Percentiles rank a stretch among this genome's conserved stretches.
Evolutionary conservation across 2,329 filamentous ascomycete genomes (phyloP).

Genomic region (Pseudopithomyces maydicus): DNA sequence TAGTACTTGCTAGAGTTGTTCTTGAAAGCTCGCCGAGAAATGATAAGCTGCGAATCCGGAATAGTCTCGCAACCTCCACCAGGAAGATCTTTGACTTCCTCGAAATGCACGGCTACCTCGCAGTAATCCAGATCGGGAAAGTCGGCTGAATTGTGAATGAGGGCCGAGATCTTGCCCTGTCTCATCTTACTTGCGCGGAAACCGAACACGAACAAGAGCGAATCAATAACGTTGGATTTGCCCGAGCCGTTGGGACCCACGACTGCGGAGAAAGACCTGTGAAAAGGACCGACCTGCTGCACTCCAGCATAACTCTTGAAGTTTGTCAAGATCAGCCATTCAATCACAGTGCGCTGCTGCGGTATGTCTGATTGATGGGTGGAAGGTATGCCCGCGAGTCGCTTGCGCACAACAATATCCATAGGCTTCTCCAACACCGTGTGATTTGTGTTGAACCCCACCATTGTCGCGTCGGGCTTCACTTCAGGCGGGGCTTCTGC

Average conservation of each 20-base stretch:
- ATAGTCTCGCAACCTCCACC: slow-evolving; percentile 76
- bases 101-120: slow-evolving; percentile 95
- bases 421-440: slow-evolving; percentile 85
- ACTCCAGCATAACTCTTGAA: slow-evolving; percentile 98
- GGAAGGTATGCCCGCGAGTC: slow-evolving; percentile 65
- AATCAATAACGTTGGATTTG: slow-evolving; percentile 99
- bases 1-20: slow-evolving; percentile 99
- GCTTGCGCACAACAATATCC: slow-evolving; percentile 90
- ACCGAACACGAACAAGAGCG: slow-evolving; percentile 96
- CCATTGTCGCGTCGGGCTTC: slow-evolving; percentile 32
- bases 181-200: slow-evolving; percentile 99
- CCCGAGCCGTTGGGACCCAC: slow-evolving; percentile 97
- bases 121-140: slow-evolving; percentile 86
- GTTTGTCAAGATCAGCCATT: slow-evolving; percentile 88
- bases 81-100: slow-evolving; percentile 89
- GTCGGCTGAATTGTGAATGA: slow-evolving; percentile 95
- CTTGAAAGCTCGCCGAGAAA: slow-evolving; percentile 92
- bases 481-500: slow-evolving; percentile 36
- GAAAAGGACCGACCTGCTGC: slow-evolving; percentile 95
- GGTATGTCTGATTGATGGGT: slow-evolving; percentile 76
- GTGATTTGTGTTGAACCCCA: slow-evolving; percentile 76
- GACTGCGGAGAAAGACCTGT: slow-evolving; percentile 95
- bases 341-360: slow-evolving; percentile 89
- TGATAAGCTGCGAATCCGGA: slow-evolving; percentile 81
- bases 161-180: slow-evolving; percentile 94